phyloP scores from a whole-genome alignment of 2,329 filamentous ascomycete species.

The Coniochaeta prunicola region DNA sequence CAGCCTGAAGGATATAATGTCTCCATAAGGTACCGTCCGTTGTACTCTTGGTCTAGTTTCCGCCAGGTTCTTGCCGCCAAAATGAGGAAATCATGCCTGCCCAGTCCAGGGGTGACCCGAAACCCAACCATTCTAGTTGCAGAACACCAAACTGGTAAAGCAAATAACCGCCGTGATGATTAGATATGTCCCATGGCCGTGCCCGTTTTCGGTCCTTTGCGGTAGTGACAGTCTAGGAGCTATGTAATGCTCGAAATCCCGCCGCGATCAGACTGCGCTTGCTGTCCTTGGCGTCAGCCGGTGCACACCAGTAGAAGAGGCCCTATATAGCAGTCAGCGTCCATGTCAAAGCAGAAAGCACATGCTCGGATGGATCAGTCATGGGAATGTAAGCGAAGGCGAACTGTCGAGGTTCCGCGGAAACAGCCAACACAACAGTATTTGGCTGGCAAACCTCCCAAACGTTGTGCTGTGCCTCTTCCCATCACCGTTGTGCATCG shows the following conservation, averaged over 20 bases:
- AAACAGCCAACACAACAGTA: too few relatives aligned
- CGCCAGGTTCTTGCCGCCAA: neutral
- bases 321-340: constrained; percentile 38
- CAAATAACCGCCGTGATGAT: neutral
- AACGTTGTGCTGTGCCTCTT: neutral
- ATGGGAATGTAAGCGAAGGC: too few relatives aligned
- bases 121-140: neutral
- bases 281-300: constrained; percentile 55
- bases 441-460: too few relatives aligned
- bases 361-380: neutral
- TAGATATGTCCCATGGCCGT: neutral
- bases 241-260: constrained; percentile 52
- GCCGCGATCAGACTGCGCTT: constrained; percentile 51
- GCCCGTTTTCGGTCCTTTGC: neutral
- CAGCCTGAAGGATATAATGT: neutral
- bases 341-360: neutral
- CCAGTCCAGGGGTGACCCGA: neutral
- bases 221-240: constrained; percentile 21
- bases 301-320: constrained; percentile 77
- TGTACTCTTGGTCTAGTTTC: neutral
- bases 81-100: neutral
- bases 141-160: neutral
- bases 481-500: constrained; percentile 5
- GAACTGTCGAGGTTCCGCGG: too few relatives aligned
- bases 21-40: neutral